phyloP scores from a whole-genome alignment of 179 eudicot species.

The Monotropa hypopitys region DNA sequence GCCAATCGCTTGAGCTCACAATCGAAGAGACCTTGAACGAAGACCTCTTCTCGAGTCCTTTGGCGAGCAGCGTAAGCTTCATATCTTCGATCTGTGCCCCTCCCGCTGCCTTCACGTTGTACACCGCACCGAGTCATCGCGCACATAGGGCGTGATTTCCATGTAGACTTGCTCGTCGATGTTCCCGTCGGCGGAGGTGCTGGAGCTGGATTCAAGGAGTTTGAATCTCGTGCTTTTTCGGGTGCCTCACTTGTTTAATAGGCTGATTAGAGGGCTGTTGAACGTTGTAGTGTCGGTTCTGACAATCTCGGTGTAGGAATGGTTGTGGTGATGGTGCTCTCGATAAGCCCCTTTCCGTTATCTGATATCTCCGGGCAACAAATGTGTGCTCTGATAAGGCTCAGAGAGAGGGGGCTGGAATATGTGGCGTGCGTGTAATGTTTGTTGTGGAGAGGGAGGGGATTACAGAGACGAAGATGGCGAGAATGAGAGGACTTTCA shows the following conservation, averaged over 20 bases:
- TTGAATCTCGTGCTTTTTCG: slow-evolving; percentile 18
- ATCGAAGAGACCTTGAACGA: slow-evolving; percentile 17
- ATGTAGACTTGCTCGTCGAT: slow-evolving; percentile 36
- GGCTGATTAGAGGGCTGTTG: slow-evolving; percentile 28
- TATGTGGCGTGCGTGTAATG: too few relatives aligned
- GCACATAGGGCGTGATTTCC: slow-evolving; percentile 80
- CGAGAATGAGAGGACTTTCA: too few relatives aligned
- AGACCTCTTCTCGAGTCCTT: slow-evolving; percentile 17
- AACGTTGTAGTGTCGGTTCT: slow-evolving; percentile 2
- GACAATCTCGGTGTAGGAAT: slow-evolving; percentile 28
- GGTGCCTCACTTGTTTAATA: slow-evolving; percentile 20
- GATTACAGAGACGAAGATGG: too few relatives aligned
- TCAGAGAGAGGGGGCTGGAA: too few relatives aligned
- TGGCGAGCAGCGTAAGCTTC: slow-evolving; percentile 30
- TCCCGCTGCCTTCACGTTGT: slow-evolving; percentile 62
- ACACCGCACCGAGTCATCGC: slow-evolving; percentile 85
- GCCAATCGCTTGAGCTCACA: slow-evolving; percentile 63
- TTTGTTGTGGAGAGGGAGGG: too few relatives aligned
- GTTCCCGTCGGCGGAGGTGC: neutral
- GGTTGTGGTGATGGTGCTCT: slow-evolving; percentile 14
- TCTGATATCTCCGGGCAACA: neutral
- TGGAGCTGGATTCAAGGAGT: neutral
- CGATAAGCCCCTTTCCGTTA: neutral
- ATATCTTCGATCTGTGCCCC: slow-evolving; percentile 41
- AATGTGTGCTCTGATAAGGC: too few relatives aligned